Base-by-base conservation (phyloP, 1,284 basidiomycete species). In the Peniophora sp. region DNA sequence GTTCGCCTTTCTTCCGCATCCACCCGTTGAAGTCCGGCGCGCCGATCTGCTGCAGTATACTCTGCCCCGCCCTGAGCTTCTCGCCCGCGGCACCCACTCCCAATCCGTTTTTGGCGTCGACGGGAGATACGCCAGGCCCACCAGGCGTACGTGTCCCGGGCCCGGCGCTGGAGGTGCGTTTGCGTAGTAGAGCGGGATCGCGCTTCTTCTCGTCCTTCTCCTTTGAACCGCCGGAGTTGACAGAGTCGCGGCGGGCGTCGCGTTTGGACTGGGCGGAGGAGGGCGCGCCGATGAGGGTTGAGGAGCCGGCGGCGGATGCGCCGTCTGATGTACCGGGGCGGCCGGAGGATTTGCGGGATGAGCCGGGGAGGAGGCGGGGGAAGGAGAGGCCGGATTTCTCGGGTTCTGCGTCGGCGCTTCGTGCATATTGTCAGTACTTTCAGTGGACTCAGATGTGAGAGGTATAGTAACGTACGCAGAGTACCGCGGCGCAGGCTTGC, bases 1-100 rank as follows among this genome's bases (percentile, higher is more conserved):
- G 76, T 51, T 97, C 96, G 17, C 92, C 91, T 69, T 86, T 92
- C 78, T 99, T 99, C 65, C 89, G 80, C 83, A 99, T 88, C 88
- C 92, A 98, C 9, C 97, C 94, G 22, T 78, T 73, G 64, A 90
- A 83, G 68, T 97, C 94, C 14, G 92, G 83, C 39, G 78, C 79
- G 14, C 94, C 93, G 56, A 97, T 94, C 68, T 94, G 89, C 54
- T 90, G 83, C 47, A 96, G 66, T 36, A 95, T 87, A 57, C 77
- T 87, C 68, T 77, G 73, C 0, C 85, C 85, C 39, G 76, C 73
- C 62, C 81, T 82, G 53, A 88, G 64, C 1, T 64, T 67, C 64
- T 62, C 15, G 10, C 37, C 37, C 37, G 15, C 15, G 5, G n/a
- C 37, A 5, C 18, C 6, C 37, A 41, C 37, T n/a, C 8, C 37